Evolutionary conservation across 2,329 filamentous ascomycete genomes (phyloP), one percentile per base, ranked within the genome.

Genomic region (Calycina marina): DNA sequence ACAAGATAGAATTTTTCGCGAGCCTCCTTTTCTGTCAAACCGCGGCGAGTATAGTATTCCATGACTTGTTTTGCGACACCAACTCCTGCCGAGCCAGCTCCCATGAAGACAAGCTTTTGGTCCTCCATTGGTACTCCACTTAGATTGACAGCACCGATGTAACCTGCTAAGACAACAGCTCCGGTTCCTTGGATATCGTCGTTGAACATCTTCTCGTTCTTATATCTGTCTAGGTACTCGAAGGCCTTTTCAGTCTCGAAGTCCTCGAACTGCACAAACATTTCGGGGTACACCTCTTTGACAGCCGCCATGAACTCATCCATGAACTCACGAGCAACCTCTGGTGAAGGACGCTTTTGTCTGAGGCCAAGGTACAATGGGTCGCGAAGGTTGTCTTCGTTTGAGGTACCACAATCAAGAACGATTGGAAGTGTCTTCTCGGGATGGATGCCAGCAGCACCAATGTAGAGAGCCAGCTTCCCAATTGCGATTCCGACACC

Each of bases 41-140:
- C 90, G 47, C 86, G 82, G 46, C 83, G 82, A 50, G 86, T 84
- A 64, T 96, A 96, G 68, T 84, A 94, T 60, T 93, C 84, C 36
- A 93, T 85, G 42, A 98, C 79, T 64, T 96, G 90, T 67, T 93
- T 93, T 38, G 90, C 90, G 38, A 98, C 90, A 63, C 90, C 90
- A 28, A 93, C 85, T 63, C 90, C 90, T 20, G 90, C 90, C 39
- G 83, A 93, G 35, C 90, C 90, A 33, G 90, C 88, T 37, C 90
- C 90, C 59, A 96, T 79, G 65, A 98, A 98, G 44, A 96, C 84
- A 22, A 93, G 80, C 34, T 80, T 80, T 59, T 98, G 90, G 51
- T 96, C 84, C 58, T 84, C 80, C 31, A 86, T 62, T 16, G 84
- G 81, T 11, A 93, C 74, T 31, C 78, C 80, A 10, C 85, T 92